A percentile compares a stretch with the other conserved stretches of the same genome.
These are phyloP conservation scores for Aspergillus kassunensis DNA, from an alignment of 495 filamentous ascomycete species.

Conservation along the genomic window DNA sequence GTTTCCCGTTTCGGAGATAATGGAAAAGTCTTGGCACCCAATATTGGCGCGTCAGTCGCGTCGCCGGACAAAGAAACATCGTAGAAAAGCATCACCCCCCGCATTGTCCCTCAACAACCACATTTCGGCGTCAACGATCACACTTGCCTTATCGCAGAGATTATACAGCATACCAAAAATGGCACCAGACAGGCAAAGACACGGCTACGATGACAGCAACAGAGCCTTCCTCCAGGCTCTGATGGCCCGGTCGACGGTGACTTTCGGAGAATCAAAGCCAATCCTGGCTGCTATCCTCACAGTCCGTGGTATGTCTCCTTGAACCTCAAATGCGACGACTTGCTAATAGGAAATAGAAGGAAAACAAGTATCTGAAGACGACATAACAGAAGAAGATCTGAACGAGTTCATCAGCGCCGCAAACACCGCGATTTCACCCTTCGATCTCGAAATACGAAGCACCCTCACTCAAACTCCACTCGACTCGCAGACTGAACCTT, in stretches of 20 bases:
- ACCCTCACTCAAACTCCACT: constrained; percentile 55
- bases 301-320: constrained; percentile 39
- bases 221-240: constrained; percentile 94
- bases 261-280: constrained; percentile 64
- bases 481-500: constrained; percentile 10
- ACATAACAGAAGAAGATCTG: constrained; percentile 67
- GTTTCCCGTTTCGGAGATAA: background rate
- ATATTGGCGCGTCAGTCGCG: constrained; percentile 13
- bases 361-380: constrained; percentile 41
- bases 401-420: constrained; percentile 62
- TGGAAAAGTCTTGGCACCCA: constrained; percentile 11
- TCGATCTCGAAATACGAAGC: constrained; percentile 83
- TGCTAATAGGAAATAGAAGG: constrained; percentile 27
- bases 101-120: background rate
- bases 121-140: background rate
- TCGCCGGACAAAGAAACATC: constrained; percentile 7
- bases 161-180: background rate
- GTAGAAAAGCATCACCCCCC: background rate
- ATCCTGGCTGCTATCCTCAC: constrained; percentile 74
- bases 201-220: constrained; percentile 61
- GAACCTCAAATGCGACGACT: background rate
- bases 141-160: background rate
- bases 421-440: constrained; percentile 66
- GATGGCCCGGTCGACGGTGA: constrained; percentile 71
- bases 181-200: background rate